Base-by-base conservation (phyloP, 805 yeast genomes). In the Kodamaea neixiangensis region DNA sequence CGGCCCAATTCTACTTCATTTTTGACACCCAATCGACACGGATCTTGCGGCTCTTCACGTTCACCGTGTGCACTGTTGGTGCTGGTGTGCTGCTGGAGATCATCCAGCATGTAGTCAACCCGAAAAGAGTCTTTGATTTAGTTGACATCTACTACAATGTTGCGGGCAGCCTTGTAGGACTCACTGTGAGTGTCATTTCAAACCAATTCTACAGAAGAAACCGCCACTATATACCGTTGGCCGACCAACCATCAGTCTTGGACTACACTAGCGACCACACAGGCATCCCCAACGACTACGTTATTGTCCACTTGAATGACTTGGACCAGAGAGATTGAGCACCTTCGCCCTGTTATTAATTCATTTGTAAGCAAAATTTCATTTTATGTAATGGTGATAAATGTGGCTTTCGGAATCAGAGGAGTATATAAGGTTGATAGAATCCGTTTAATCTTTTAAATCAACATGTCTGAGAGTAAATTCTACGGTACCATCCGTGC, bases 61-160 rank as follows among this genome's bases (percentile, higher is more conserved):
- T 78, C 7, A 13, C 68, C 0, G 56, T 72, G 3, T 81, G 86
- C 58, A 75, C 81, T 0, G n/a, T 76, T 1, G 70, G 68, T 2
- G 84, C 76, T 0, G 67, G 79, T 11, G 60, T 81, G 2, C 67
- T 69, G 2, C 83, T 83, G 65, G 88, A 83, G 58, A 65, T 76
- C 44, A 49, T 74, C 1, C 88, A 83, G 55, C 72, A 73, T 14
- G 6, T 68, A 14, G 64, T 81, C 2, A 73, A 79, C 35, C 77
- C 83, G 0, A 58, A 53, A 2, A 58, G 88, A 47, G 64, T 65
- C 0, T 82, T 81, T 62, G 88, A 83, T 54, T 44, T 60, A 1
- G 44, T 55, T 44, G 88, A 83, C 58, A 82, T 82, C 15, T 44
- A 54, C 10, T 59, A 48, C 52, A 74, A 74, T 50, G 46, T 71